Conservation (phyloP, 768 basidiomycete genomes). For the Xerocomellus chrysenteron region DNA sequence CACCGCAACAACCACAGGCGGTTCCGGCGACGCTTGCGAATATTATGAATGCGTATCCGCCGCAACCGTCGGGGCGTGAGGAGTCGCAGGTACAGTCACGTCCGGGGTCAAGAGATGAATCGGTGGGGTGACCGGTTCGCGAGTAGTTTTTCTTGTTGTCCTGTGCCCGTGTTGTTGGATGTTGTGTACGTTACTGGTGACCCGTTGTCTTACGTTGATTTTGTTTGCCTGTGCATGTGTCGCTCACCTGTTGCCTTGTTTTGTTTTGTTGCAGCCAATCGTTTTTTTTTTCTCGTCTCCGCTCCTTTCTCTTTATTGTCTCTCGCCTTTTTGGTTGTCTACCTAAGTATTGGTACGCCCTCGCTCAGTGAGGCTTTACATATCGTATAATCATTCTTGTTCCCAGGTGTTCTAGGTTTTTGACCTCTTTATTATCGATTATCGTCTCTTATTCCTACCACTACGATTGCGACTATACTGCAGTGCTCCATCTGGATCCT, state of each 20-base stretch:
- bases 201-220: background rate
- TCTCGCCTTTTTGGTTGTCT: background rate
- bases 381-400: constrained; percentile 14
- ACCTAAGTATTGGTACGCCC: background rate
- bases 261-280: background rate
- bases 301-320: background rate
- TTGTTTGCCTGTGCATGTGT: constrained; percentile 1
- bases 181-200: constrained; percentile 5
- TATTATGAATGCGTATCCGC: constrained; percentile 70
- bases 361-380: background rate
- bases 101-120: constrained; percentile 28
- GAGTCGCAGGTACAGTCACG: constrained; percentile 27
- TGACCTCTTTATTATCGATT: constrained; percentile 1
- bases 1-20: constrained; percentile 26
- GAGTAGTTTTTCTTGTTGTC: constrained; percentile 3
- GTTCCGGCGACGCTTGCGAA: constrained; percentile 61
- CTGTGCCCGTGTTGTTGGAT: background rate
- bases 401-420: background rate
- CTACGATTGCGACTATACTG: background rate
- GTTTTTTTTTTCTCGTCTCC: too few species aligned
- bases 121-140: constrained; percentile 14
- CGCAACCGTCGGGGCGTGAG: constrained; percentile 25
- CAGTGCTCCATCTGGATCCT: background rate
- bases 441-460: constrained; percentile 1
- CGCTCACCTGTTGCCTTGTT: background rate